A percentile compares a stretch with the other conserved stretches of the same genome.
Evolutionary conservation across 2,329 filamentous ascomycete species (phyloP).

Genomic region (Ophiostoma perfectum): DNA sequence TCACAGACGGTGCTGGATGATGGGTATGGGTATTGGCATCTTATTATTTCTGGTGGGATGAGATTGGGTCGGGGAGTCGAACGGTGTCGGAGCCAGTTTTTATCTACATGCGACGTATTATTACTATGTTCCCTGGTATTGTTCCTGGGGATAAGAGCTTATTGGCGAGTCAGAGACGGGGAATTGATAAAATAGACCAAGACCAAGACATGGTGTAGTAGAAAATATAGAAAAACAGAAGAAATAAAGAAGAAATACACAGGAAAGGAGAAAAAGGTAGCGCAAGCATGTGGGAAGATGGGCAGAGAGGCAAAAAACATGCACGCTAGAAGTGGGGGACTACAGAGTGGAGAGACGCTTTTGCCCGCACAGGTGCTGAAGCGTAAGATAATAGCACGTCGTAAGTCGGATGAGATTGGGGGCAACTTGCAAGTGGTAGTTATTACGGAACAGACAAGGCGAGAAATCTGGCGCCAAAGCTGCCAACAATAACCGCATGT

Average conservation of each 20-base stretch:
- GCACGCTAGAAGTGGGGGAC: slow-evolving; percentile 19
- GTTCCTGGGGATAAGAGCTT: slow-evolving; percentile 19
- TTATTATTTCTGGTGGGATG: slow-evolving; percentile 18
- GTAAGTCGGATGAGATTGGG: not conserved
- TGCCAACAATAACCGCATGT: not conserved
- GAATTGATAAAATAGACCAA: slow-evolving; percentile 26
- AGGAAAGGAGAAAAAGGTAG: slow-evolving; percentile 12
- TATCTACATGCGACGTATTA: slow-evolving; percentile 8
- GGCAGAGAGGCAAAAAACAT: slow-evolving; percentile 22
- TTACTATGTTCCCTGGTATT: not conserved
- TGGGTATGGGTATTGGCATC: slow-evolving; percentile 11
- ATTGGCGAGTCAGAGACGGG: slow-evolving; percentile 26
- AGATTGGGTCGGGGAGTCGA: slow-evolving; percentile 21
- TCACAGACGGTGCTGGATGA: slow-evolving; percentile 1
- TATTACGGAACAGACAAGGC: not conserved
- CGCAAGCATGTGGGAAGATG: slow-evolving; percentile 22
- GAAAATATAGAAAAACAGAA: slow-evolving; percentile 12
- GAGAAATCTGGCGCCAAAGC: not conserved
- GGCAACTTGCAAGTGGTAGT: not conserved
- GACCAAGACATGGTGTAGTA: slow-evolving; percentile 1
- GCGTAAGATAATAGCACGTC: not conserved
- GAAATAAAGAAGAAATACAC: not conserved
- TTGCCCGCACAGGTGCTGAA: not conserved
- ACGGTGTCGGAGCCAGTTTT: slow-evolving; percentile 27
- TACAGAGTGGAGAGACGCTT: slow-evolving; percentile 8